Evolutionary conservation across 1,284 basidiomycete species (phyloP).

Genomic region (Filobasidium uniguttulatum): DNA sequence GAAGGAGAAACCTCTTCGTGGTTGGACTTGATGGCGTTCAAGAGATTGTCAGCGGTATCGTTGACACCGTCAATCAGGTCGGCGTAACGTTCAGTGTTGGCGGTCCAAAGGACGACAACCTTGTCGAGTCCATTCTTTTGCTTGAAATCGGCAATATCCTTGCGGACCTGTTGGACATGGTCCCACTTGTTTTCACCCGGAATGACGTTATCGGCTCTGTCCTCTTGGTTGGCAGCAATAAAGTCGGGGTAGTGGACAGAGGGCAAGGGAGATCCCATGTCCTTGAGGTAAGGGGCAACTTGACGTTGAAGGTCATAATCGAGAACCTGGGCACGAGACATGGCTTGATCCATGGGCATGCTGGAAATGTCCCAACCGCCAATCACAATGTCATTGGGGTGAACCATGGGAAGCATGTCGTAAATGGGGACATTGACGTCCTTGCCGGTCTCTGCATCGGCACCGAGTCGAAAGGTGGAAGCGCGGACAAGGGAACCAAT

Average conservation of each 20-base stretch:
- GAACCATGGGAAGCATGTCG: slow-evolving; percentile 93
- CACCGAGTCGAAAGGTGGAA: slow-evolving; percentile 83
- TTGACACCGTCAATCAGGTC: slow-evolving; percentile 89
- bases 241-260: slow-evolving; percentile 91
- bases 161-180: slow-evolving; percentile 83
- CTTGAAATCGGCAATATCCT: slow-evolving; percentile 92
- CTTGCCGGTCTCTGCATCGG: slow-evolving; percentile 67
- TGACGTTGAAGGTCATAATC: slow-evolving; percentile 97
- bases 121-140: slow-evolving; percentile 66
- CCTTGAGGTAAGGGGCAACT: slow-evolving; percentile 70
- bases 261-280: slow-evolving; percentile 65
- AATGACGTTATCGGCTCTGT: slow-evolving; percentile 74
- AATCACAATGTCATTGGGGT: slow-evolving; percentile 94
- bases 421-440: slow-evolving; percentile 87
- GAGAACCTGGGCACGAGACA: slow-evolving; percentile 85
- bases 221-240: slow-evolving; percentile 95
- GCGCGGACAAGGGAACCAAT: slow-evolving; percentile 80
- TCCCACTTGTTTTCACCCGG: slow-evolving; percentile 73
- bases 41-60: slow-evolving; percentile 81
- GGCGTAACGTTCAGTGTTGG: slow-evolving; percentile 97
- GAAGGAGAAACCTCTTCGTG: slow-evolving; percentile 91
- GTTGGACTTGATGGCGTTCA: slow-evolving; percentile 65
- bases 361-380: slow-evolving; percentile 97
- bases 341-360: slow-evolving; percentile 72
- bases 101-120: slow-evolving; percentile 90